phyloP scores from a whole-genome alignment of 768 basidiomycete species.

The Coprinellus micaceus region DNA sequence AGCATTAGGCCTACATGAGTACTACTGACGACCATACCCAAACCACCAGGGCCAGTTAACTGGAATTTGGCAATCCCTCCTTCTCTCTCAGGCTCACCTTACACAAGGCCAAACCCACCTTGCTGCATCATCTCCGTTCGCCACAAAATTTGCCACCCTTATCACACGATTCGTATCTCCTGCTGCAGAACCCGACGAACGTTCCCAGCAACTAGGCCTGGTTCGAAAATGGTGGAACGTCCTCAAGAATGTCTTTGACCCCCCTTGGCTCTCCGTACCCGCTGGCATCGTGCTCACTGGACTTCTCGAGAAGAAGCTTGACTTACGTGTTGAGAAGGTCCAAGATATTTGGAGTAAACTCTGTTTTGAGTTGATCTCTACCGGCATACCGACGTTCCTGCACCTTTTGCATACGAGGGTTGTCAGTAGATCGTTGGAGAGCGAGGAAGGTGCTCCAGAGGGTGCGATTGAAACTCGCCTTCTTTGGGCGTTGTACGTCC shows the following conservation, averaged over 20 bases:
- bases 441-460: background rate
- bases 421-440: constrained; percentile 20
- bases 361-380: constrained; percentile 44
- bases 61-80: constrained; percentile 50
- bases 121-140: constrained; percentile 30
- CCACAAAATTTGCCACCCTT: constrained; percentile 30
- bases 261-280: constrained; percentile 35
- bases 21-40: background rate
- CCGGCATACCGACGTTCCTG: constrained; percentile 38
- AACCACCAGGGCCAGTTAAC: constrained; percentile 34
- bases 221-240: constrained; percentile 48
- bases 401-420: constrained; percentile 28
- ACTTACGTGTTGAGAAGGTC: constrained; percentile 36
- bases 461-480: background rate
- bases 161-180: constrained; percentile 33
- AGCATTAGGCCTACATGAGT: background rate
- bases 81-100: constrained; percentile 46
- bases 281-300: constrained; percentile 46
- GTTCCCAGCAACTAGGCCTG: constrained; percentile 30
- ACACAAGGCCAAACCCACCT: constrained; percentile 38
- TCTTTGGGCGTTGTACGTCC: constrained; percentile 7
- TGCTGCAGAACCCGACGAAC: background rate
- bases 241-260: constrained; percentile 46
- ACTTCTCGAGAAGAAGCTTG: constrained; percentile 40
- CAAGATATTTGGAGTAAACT: constrained; percentile 43